Evolutionary conservation across 139 green algal genomes (phyloP), one percentile per base, ranked within the genome.

Genomic region (Tetradesmus obliquus): DNA sequence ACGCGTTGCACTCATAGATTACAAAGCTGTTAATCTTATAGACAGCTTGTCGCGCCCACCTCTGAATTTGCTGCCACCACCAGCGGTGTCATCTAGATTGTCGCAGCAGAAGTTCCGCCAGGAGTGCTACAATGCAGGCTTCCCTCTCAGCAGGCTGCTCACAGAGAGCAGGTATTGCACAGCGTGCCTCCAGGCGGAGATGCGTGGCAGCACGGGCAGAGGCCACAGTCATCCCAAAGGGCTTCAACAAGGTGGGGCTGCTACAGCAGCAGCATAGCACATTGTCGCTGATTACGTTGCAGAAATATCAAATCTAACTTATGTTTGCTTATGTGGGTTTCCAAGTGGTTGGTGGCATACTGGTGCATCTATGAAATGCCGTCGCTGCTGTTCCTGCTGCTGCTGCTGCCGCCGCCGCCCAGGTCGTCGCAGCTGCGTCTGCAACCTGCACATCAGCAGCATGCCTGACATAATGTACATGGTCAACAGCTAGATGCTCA

Each of bases 241-340:
- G 91, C 58, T 94, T 94, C 83, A 86, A 20, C 24, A 92, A 95
- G 93, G 93, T 95, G 12, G 5, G 62, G n/a, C 54, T 82, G n/a
- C 71, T 91, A 19, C 60, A 24, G 55, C 51, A 53, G 66, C 86
- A 82, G 45, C 79, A 84, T 10, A 2, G 55, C 55, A 76, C 55
- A 76, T 76, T 88, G 84, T 55, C 24, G n/a, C 58, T 53, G 9
- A 15, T 22, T 19, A 19, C 1, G 76, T 9, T 51, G 76, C 76
- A 55, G n/a, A 53, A 6, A 22, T 19, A 32, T 32, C 3, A 5
- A 13, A 62, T 19, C 2, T 45, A 45, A 45, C 0, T 45, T 45
- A 45, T 45, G 32, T 45, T 45, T 45, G 32, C 32, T 0, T 45
- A 45, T 45, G 32, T 45, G 32, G 32, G 32, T 45, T 45, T 45